Evolutionary conservation across 2,329 filamentous ascomycete genomes (phyloP), one percentile per base, ranked within the genome.

Genomic region (Hysterium pulicare): DNA sequence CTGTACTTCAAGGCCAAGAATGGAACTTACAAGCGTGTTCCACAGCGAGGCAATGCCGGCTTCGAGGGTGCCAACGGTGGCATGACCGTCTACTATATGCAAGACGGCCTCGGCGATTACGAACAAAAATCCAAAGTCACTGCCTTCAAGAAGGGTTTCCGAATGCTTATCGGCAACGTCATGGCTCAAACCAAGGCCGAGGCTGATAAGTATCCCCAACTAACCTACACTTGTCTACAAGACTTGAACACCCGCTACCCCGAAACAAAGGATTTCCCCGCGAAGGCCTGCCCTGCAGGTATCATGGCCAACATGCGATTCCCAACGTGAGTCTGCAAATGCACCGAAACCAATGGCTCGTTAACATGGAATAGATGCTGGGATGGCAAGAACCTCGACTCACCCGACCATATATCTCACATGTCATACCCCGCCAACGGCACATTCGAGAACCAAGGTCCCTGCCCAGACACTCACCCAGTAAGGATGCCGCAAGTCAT

Each of bases 81-180:
- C 15, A 64, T 62, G 59, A 64, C 60, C 3, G 57, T 68, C 9
- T 69, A 67, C 48, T 68, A 69, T 39, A 21, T 48, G 6, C 21
- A 33, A 48, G 55, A 42, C 44, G 55, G 17, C 44, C 30, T n/a
- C 3, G 23, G 33, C 7, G 24, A 28, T 28, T 28, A 28, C 24
- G 8, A 28, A 28, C 24, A 28, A 28, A 50, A 46, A 7, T 38
- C 56, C 38, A 67, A 65, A 37, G 66, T 70, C 17, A 71, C 67
- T n/a, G 70, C 68, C 5, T 72, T 71, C 48, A 66, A 70, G 42
- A 50, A 68, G 47, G 71, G 71, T 2, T 74, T 73, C 57, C 64
- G 71, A 19, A 73, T 73, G 70, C 62, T 73, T 34, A 59, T 72
- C 36, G 52, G 70, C 23, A 62, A 72, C 35, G 57, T 62, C 11